phyloP scores from a whole-genome alignment of 139 green algal species.

The Chlorella sp. region DNA sequence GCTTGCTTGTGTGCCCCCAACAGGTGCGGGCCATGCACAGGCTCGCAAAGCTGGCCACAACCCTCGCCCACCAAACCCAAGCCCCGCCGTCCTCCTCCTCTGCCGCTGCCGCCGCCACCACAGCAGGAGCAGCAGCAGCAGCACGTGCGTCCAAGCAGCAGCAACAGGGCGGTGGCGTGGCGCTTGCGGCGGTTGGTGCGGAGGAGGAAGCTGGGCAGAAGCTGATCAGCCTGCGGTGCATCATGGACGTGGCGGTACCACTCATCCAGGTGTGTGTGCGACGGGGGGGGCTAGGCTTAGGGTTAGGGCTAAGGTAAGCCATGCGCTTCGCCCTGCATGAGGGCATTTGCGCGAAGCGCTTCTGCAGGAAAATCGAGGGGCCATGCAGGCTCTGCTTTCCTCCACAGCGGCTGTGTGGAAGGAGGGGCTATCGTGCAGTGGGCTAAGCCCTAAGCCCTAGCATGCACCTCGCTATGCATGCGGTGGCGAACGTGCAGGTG shows the following conservation, averaged over 20 bases:
- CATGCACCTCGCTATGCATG: neutral
- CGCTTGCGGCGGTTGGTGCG: neutral
- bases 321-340: too few relatives aligned
- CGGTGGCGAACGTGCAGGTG: neutral
- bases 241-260: conserved; percentile 59
- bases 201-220: neutral
- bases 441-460: neutral
- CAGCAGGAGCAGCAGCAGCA: conserved; percentile 16
- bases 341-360: neutral
- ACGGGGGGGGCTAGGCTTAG: too few relatives aligned
- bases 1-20: too few relatives aligned
- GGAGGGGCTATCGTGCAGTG: neutral
- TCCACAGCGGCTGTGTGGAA: too few relatives aligned
- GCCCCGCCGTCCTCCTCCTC: too few relatives aligned
- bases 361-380: too few relatives aligned
- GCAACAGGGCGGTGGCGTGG: neutral
- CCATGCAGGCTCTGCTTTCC: too few relatives aligned
- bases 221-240: conserved; percentile 8
- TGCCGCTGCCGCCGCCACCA: too few relatives aligned
- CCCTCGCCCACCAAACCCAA: too few relatives aligned
- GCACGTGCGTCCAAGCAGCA: neutral
- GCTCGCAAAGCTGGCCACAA: neutral
- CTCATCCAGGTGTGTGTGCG: conserved; percentile 58
- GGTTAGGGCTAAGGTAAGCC: too few relatives aligned
- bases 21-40: too few relatives aligned